phyloP scores from a whole-genome alignment of 345 rosid genomes.

The Acer yangbiense region DNA sequence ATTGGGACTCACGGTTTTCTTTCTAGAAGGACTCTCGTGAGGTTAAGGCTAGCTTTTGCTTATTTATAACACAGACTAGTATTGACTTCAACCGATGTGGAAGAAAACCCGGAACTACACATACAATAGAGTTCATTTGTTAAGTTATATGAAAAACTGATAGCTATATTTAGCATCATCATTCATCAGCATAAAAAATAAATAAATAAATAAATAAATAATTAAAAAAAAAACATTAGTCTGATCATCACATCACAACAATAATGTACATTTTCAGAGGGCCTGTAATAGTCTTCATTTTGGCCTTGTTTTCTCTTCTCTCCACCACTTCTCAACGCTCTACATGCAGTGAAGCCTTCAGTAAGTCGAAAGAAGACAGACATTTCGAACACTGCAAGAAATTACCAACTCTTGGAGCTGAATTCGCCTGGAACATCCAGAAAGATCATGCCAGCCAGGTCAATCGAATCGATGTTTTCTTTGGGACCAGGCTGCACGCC shows the following conservation, averaged over 20 bases:
- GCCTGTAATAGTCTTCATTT: neutral
- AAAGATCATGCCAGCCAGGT: neutral
- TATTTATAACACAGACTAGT: too few species aligned
- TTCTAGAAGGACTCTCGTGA: too few species aligned
- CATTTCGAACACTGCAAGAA: slow-evolving; percentile 25
- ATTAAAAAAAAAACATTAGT: too few species aligned
- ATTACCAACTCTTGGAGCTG: slow-evolving; percentile 35
- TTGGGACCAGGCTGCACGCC: slow-evolving; percentile 23
- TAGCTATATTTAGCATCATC: too few species aligned
- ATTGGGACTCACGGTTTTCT: too few species aligned
- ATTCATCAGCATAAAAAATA: too few species aligned
- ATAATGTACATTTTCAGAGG: slow-evolving; percentile 5
- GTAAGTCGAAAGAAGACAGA: neutral
- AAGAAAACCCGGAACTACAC: too few species aligned
- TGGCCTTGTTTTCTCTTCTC: slow-evolving; percentile 12
- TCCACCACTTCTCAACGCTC: neutral
- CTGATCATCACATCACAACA: neutral
- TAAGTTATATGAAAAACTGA: too few species aligned
- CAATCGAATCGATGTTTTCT: slow-evolving; percentile 26
- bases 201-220: too few species aligned
- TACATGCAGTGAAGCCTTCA: slow-evolving; percentile 20
- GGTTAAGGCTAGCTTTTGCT: too few species aligned
- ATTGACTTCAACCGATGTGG: too few species aligned
- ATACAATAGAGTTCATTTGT: too few species aligned
- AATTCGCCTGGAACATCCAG: slow-evolving; percentile 34